Evolutionary conservation across 2,329 filamentous ascomycete species (phyloP), one percentile per base, ranked within the genome.

Genomic region (Alternaria burnsii): DNA sequence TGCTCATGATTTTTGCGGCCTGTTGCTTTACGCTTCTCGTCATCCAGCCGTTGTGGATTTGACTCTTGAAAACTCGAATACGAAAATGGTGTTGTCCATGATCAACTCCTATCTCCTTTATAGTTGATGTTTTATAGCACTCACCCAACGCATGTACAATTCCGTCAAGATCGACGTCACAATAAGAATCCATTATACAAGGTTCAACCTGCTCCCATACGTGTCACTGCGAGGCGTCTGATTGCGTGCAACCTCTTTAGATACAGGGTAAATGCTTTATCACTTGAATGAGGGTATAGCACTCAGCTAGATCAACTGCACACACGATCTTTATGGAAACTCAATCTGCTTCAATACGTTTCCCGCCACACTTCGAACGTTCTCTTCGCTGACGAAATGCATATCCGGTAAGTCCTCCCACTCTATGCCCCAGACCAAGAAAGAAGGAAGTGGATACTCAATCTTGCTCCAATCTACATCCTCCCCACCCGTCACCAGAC

Each of bases 391-490:
- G 4, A 63, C 43, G 16, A 63, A 66, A 16, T 54, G 53, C 24
- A 42, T 36, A 47, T 63, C 52, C 30, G 61, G 63, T 14, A 66
- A 24, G 18, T 43, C 52, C 4, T 40, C 22, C 24, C 47, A 53
- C 18, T 34, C n/a, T 3, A 26, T 42, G 16, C 55, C 55, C 61
- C 58, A 63, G 1, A 61, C 55, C 22, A 66, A 34, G 18, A 54
- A 61, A 9, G n/a, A 30, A 18, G 57, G 60, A 10, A 63, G 42
- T 5, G 36, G 24, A 32, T 52, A 50, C 36, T 46, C 41, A 16
- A 48, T 52, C 50, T 48, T 44, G n/a, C 16, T 34, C 43, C 30
- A 47, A 8, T 59, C 36, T 10, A 46, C 16, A 9, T 42, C 30
- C 5, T 36, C 32, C 16, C 30, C 36, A 22, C 26, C 14, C 11